A percentile compares a stretch with the other conserved stretches of the same genome.
These are phyloP conservation scores for Rhytidhysteron rufulum DNA, from an alignment of 2,329 filamentous ascomycete genomes.

Conservation along the genomic window DNA sequence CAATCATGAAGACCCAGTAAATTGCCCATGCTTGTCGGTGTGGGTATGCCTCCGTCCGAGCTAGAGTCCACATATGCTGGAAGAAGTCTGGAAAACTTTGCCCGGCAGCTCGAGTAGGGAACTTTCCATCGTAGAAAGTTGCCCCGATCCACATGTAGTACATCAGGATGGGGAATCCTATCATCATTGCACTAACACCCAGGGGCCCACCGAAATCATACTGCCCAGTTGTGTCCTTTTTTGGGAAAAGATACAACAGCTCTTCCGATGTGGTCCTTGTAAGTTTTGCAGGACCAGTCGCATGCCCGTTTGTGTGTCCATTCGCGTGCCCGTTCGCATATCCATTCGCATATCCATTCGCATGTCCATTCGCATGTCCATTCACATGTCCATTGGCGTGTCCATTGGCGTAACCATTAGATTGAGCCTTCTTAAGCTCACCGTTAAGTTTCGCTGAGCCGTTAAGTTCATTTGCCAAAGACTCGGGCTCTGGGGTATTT, in stretches of 20 bases:
- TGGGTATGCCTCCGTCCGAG: slow-evolving; percentile 83
- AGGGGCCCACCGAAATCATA: slow-evolving; percentile 83
- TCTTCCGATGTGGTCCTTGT: slow-evolving; percentile 26
- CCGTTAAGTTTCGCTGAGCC: slow-evolving; percentile 10
- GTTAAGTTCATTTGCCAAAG: background rate
- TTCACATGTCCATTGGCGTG: slow-evolving; percentile 33
- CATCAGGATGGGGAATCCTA: slow-evolving; percentile 90
- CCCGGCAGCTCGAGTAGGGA: slow-evolving; percentile 64
- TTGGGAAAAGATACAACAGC: no score
- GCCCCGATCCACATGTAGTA: slow-evolving; percentile 99
- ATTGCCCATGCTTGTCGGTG: slow-evolving; percentile 79
- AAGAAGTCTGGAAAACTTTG: slow-evolving; percentile 70
- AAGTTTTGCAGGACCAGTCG: slow-evolving; percentile 24
- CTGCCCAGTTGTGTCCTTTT: slow-evolving; percentile 42
- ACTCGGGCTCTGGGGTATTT: slow-evolving; percentile 28
- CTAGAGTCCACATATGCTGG: slow-evolving; percentile 64
- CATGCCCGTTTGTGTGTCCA: slow-evolving; percentile 17
- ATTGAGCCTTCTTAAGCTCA: slow-evolving; percentile 4
- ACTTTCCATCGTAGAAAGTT: slow-evolving; percentile 82
- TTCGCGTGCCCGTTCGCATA: slow-evolving; percentile 23
- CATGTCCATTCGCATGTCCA: slow-evolving; percentile 28
- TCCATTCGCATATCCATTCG: slow-evolving; percentile 21
- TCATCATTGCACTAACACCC: slow-evolving; percentile 83
- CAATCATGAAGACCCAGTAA: slow-evolving; percentile 91
- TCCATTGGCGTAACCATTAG: slow-evolving; percentile 27